Percentiles rank a stretch among this genome's conserved stretches.
Evolutionary conservation across 2,329 filamentous ascomycete genomes (phyloP).

Genomic region (Cytospora leucostoma): DNA sequence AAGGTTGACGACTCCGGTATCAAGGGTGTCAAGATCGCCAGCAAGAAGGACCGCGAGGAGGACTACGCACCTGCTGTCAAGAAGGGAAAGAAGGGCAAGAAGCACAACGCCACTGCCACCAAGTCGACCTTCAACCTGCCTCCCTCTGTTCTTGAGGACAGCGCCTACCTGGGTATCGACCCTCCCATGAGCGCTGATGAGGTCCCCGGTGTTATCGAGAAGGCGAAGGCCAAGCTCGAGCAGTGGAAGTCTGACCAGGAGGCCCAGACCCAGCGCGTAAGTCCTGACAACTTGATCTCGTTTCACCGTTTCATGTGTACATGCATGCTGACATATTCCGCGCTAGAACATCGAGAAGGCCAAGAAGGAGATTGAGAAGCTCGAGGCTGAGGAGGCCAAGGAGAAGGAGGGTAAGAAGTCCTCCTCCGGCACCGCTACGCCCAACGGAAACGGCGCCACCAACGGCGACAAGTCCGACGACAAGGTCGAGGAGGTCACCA

Average conservation of each 20-base stretch:
- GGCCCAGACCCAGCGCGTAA: conserved; percentile 85
- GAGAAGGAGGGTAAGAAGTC: conserved; percentile 37
- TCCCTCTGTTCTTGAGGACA: conserved; percentile 88
- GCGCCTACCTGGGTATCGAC: conserved; percentile 79
- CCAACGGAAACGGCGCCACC: conserved; percentile 38
- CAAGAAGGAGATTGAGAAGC: conserved; percentile 88
- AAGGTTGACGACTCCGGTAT: conserved; percentile 82
- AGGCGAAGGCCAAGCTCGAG: conserved; percentile 87
- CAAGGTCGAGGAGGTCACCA: conserved; percentile 55
- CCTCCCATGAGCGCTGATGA: conserved; percentile 85
- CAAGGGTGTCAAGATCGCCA: conserved; percentile 80
- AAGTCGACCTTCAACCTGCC: conserved; percentile 72
- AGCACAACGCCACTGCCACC: conserved; percentile 57
- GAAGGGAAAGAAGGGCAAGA: conserved; percentile 89
- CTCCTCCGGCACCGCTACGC: conserved; percentile 44
- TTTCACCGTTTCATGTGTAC: not conserved
- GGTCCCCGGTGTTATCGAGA: conserved; percentile 77
- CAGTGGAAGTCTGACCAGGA: conserved; percentile 92
- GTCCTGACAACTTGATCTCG: conserved; percentile 36
- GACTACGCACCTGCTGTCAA: conserved; percentile 80
- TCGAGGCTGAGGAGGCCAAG: conserved; percentile 68
- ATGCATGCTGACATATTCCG: conserved; percentile 6
- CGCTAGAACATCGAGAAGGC: conserved; percentile 92
- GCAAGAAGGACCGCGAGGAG: conserved; percentile 87
- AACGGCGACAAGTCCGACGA: conserved; percentile 50